phyloP scores from a whole-genome alignment of 164 flowering plant genomes.

The Berberis vulgaris region DNA sequence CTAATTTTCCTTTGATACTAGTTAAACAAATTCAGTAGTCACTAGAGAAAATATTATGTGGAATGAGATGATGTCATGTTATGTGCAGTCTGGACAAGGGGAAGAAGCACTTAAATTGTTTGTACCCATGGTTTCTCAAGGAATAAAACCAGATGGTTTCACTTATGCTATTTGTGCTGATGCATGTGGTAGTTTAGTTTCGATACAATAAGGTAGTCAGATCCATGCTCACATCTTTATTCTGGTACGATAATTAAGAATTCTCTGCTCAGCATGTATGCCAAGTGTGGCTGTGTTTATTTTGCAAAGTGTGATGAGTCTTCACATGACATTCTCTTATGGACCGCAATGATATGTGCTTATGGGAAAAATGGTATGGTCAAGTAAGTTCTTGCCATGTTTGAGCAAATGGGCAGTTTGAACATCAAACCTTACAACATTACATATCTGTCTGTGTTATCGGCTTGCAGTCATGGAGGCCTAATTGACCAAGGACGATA shows the following conservation, averaged over 20 bases:
- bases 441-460: constrained; percentile 14
- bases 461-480: constrained; percentile 23
- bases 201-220: constrained; percentile 16
- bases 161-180: constrained; percentile 14
- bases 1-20: too few species aligned
- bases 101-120: constrained; percentile 12
- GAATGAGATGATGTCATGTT: constrained; percentile 21
- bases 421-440: constrained; percentile 15
- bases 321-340: constrained; percentile 11
- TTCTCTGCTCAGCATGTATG: constrained; percentile 18
- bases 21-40: neutral
- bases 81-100: constrained; percentile 8
- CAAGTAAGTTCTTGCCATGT: constrained; percentile 11
- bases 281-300: constrained; percentile 17
- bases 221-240: constrained; percentile 15
- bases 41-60: constrained; percentile 6
- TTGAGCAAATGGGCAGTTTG: constrained; percentile 14
- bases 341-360: constrained; percentile 21
- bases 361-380: constrained; percentile 14
- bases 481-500: constrained; percentile 7
- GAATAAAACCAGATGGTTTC: constrained; percentile 13
- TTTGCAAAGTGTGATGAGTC: constrained; percentile 15
- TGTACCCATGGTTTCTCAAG: constrained; percentile 9
- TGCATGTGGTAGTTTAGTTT: constrained; percentile 14
- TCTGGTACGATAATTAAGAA: constrained; percentile 11